Conservation (phyloP, 2,329 filamentous ascomycete genomes). For the Fusarium papillatum region DNA sequence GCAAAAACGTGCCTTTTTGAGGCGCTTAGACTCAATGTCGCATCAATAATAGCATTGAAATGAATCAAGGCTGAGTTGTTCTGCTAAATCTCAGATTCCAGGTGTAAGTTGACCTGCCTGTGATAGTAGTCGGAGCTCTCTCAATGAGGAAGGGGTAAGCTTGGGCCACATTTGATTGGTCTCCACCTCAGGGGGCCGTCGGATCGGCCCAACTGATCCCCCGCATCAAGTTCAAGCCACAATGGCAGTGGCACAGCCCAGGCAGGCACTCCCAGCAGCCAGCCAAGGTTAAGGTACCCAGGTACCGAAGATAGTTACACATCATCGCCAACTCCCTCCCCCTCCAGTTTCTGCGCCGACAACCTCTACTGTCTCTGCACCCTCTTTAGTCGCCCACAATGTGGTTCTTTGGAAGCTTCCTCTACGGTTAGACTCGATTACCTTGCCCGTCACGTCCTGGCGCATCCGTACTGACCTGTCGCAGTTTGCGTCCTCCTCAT, state of each 20-base stretch:
- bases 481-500: conserved; percentile 85
- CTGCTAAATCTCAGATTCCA: not conserved
- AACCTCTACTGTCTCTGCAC: not conserved
- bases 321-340: conserved; percentile 31
- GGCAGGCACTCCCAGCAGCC: not conserved
- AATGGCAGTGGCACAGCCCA: conserved; percentile 16
- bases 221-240: conserved; percentile 37
- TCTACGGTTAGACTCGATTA: conserved; percentile 65
- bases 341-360: conserved; percentile 7
- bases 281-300: not conserved
- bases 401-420: conserved; percentile 79
- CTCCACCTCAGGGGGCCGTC: conserved; percentile 27
- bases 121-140: not conserved
- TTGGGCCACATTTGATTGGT: not conserved
- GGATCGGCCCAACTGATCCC: conserved; percentile 51
- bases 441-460: not conserved
- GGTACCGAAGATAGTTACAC: conserved; percentile 37
- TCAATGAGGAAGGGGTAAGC: not conserved
- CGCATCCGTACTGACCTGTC: conserved; percentile 24
- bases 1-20: not conserved
- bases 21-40: not conserved
- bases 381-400: conserved; percentile 56
- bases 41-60: not conserved
- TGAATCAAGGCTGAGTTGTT: not conserved
- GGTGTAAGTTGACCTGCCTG: not conserved